phyloP scores from a whole-genome alignment of 164 flowering plant genomes.

The Aristolochia californica region DNA sequence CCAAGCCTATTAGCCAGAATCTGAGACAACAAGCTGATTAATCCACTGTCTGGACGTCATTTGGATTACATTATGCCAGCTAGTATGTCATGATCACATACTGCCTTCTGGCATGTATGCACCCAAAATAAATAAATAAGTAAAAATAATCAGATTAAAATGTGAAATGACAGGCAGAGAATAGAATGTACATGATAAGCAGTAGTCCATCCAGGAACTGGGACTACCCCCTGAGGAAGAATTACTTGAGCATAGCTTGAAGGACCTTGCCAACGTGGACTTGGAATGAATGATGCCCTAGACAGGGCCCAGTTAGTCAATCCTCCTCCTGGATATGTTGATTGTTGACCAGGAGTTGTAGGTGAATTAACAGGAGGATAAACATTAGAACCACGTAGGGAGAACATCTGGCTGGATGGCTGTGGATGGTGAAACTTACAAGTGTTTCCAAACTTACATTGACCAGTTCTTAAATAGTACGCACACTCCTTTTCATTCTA shows the following conservation, averaged over 20 bases:
- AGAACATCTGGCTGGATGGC: constrained; percentile 68
- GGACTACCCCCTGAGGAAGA: constrained; percentile 79
- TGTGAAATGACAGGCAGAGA: not conserved
- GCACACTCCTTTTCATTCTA: constrained; percentile 90
- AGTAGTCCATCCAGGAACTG: constrained; percentile 79
- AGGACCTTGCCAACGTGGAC: constrained; percentile 91
- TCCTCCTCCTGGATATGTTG: constrained; percentile 68
- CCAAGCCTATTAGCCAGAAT: no score
- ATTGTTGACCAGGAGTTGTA: constrained; percentile 71
- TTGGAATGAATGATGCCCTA: constrained; percentile 72
- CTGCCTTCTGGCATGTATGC: no score
- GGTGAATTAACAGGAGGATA: constrained; percentile 72
- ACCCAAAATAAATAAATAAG: no score
- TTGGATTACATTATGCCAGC: no score
- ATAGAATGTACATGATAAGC: constrained; percentile 51
- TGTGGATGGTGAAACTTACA: constrained; percentile 98
- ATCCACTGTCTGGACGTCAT: no score
- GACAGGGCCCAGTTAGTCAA: constrained; percentile 62
- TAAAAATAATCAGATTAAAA: not conserved
- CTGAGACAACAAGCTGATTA: no score
- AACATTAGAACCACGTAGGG: constrained; percentile 72
- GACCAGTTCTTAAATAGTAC: constrained; percentile 92
- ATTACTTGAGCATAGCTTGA: constrained; percentile 77
- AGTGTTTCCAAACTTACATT: constrained; percentile 85
- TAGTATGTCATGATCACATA: no score